Base-by-base conservation (phyloP, 2,329 filamentous ascomycete species). In the Microascus cirrosus region DNA sequence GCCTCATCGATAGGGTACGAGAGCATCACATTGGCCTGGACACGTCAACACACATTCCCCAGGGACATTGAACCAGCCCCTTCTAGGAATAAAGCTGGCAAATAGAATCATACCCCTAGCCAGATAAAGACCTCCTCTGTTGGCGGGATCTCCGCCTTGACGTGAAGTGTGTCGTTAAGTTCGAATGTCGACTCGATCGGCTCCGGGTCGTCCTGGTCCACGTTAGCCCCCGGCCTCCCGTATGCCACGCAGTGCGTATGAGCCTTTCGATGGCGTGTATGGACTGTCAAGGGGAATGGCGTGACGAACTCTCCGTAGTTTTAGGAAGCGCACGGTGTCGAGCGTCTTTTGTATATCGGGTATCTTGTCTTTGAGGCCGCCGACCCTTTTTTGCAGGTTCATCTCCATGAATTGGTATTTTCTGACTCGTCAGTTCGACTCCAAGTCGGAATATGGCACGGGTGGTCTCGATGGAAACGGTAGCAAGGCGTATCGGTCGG, bases 331-430 rank as follows among this genome's bases (percentile, higher is more conserved):
- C 55, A 97, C 93, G 20, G 90, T 94, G 60, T 97, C 93, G 60
- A 97, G 74, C 1, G 94, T 97, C 78, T 96, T 96, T 67, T 90
- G 86, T 63, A 99, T 97, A 70, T 99, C 94, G 0, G 94, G 94
- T 63, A 99, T 91, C 77, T 97, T 99, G 68, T 96, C 92, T 67
- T 86, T 89, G 58, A 99, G 76, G 2, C 92, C 91, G 3, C 81
- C 78, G 57, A 89, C 86, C 54, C 94, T 83, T 62, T 90, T 82
- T 71, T 95, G 87, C 60, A 94, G 89, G 72, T 96, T 97, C 69
- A 87, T 79, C 75, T 97, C 91, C 94, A 99, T 99, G 75, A 97
- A 99, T 72, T 97, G 94, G 77, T 99, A 99, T 80, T 99, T 99
- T 65, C 91, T 95, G 69, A 22, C n/a, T 18, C 39, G 45, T 50